Conservation (phyloP, 768 basidiomycete genomes). For the Leccinum subtestaceum region DNA sequence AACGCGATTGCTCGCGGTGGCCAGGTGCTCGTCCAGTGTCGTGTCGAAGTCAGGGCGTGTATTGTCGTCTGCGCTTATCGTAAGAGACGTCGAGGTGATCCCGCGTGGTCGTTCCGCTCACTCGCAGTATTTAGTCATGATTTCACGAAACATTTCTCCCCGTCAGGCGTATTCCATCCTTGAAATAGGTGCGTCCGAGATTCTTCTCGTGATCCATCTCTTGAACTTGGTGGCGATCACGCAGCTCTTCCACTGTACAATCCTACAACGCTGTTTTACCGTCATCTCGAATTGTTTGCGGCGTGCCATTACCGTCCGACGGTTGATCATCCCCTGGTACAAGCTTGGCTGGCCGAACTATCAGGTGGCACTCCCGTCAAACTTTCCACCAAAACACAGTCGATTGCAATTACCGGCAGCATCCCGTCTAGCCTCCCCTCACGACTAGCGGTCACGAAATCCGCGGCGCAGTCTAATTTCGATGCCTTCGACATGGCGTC, state of each 20-base stretch:
- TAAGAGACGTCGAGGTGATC: constrained; percentile 27
- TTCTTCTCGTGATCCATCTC: background rate
- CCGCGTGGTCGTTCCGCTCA: background rate
- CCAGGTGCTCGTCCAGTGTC: constrained; percentile 52
- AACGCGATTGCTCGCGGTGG: constrained; percentile 41
- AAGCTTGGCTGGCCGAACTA: constrained; percentile 37
- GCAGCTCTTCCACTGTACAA: constrained; percentile 55
- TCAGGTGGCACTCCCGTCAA: constrained; percentile 18
- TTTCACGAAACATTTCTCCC: constrained; percentile 34
- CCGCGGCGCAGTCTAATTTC: constrained; percentile 6
- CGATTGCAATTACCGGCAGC: constrained; percentile 5
- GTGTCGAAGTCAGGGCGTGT: constrained; percentile 53
- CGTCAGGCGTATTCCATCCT: constrained; percentile 41
- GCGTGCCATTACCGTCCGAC: constrained; percentile 42
- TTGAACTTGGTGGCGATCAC: background rate
- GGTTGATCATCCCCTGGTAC: constrained; percentile 38
- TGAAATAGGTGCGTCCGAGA: constrained; percentile 38
- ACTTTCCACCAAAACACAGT: constrained; percentile 12
- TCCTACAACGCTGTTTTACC: constrained; percentile 44
- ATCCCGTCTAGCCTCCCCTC: constrained; percentile 7
- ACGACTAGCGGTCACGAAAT: constrained; percentile 10
- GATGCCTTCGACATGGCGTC: constrained; percentile 25
- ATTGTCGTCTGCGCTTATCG: constrained; percentile 51
- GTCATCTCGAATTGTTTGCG: constrained; percentile 46
- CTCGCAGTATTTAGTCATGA: constrained; percentile 43